Conservation (phyloP, 1,284 basidiomycete species). For the Volvariella surrecta region DNA sequence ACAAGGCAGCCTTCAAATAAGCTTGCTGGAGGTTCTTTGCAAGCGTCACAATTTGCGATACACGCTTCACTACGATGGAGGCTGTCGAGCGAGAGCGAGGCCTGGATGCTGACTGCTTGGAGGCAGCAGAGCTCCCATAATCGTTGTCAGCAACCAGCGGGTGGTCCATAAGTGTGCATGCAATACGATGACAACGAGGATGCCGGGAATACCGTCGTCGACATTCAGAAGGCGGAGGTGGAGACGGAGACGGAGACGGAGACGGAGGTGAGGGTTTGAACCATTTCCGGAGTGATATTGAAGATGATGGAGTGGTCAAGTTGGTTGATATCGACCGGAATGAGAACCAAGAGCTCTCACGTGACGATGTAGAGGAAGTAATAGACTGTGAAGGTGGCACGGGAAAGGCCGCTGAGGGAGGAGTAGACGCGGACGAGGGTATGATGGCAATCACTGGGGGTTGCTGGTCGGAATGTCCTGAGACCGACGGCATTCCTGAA, state of each 20-base stretch:
- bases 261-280: conserved; percentile 16
- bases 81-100: background rate
- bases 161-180: background rate
- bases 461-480: too few species aligned
- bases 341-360: conserved; percentile 22
- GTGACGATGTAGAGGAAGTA: conserved; percentile 24
- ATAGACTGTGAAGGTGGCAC: conserved; percentile 24
- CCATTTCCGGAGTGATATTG: conserved; percentile 12
- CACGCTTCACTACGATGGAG: conserved; percentile 26
- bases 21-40: conserved; percentile 50
- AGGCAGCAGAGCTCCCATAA: too few species aligned
- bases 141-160: too few species aligned
- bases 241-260: conserved; percentile 21
- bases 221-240: conserved; percentile 18
- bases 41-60: conserved; percentile 38
- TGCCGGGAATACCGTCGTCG: conserved; percentile 11
- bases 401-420: conserved; percentile 16
- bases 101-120: too few species aligned
- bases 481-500: too few species aligned
- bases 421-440: conserved; percentile 33
- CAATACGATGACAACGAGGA: conserved; percentile 10
- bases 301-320: conserved; percentile 27
- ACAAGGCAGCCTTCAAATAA: conserved; percentile 45
- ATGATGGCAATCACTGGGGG: conserved; percentile 46
- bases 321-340: conserved; percentile 26